Evolutionary conservation across 2,329 filamentous ascomycete genomes (phyloP).

Genomic region (Paecilomyces variotii): DNA sequence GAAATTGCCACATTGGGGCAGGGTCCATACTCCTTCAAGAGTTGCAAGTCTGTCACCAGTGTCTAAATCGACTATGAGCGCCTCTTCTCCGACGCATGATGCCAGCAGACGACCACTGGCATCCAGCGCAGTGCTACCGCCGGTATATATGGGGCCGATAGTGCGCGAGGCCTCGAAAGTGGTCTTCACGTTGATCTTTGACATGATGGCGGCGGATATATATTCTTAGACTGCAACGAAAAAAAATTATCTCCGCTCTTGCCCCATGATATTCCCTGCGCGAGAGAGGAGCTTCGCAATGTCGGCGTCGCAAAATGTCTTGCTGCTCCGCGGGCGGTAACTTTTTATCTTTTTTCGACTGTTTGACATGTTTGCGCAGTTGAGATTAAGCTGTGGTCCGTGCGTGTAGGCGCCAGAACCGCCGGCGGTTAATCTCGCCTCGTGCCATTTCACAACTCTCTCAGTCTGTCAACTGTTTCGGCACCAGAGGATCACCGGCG

Average conservation of each 20-base stretch:
- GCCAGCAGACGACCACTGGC: conserved; percentile 73
- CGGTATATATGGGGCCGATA: conserved; percentile 89
- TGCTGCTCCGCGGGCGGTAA: conserved; percentile 16
- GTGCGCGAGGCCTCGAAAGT: conserved; percentile 80
- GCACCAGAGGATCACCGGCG: background rate
- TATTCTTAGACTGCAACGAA: background rate
- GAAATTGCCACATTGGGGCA: conserved; percentile 10
- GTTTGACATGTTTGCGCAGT: conserved; percentile 25
- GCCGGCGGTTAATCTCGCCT: conserved; percentile 2
- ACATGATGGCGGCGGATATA: conserved; percentile 23
- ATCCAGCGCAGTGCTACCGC: conserved; percentile 78
- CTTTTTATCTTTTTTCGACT: conserved; percentile 27
- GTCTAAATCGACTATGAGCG: conserved; percentile 72
- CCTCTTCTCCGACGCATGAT: conserved; percentile 87
- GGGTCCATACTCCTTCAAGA: conserved; percentile 67
- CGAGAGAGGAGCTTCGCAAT: background rate
- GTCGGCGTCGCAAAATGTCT: conserved; percentile 12
- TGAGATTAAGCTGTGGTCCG: conserved; percentile 22
- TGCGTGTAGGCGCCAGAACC: conserved; percentile 16
- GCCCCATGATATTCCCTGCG: conserved; percentile 11
- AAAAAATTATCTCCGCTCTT: conserved; percentile 4
- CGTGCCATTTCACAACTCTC: background rate
- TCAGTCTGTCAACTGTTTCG: background rate
- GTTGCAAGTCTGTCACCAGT: conserved; percentile 75
- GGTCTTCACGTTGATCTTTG: conserved; percentile 60